Evolutionary conservation across 345 rosid genomes (phyloP), one percentile per base, ranked within the genome.

Genomic region (Gynandropsis gynandra): DNA sequence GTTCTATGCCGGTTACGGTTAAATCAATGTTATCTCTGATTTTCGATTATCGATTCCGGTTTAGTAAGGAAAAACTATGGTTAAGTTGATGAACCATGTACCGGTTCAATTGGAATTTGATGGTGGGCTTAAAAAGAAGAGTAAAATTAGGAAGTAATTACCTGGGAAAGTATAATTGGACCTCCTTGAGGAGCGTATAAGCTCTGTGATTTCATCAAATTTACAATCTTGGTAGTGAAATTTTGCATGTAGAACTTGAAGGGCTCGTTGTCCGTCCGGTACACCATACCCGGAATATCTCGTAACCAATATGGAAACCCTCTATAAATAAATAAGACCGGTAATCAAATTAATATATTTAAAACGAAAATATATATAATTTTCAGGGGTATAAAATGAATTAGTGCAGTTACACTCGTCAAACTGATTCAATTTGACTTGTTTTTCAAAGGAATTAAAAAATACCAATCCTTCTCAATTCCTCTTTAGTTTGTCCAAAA

Each of bases 81-180:
- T 5, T 24, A 2, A 5, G 29, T 24, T 24, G 29, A 24, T 24
- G 29, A 5, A 24, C 29, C 5, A 24, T 11, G 40, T 9, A 44
- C 9, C 2, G 50, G 29, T 47, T 51, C 10, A 9, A 16, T n/a
- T 50, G 0, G 42, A 24, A 24, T 32, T 46, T 1, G 16, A 13
- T 33, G 31, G 9, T 17, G 29, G 4, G 57, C 16, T 40, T 17
- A 20, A 31, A 19, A 31, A 1, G 10, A 45, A 7, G 32, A 42
- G 10, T 7, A 8, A 13, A 46, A 40, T 5, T 50, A 1, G 16
- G 46, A 37, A 11, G 4, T 4, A 36, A 16, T 11, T 54, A 84
- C 92, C 96, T 90, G 96, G 11, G 96, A 87, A 3, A 92, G 66
- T 62, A 92, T 87, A 37, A 87, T 80, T n/a, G 98, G 98, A 40